A percentile compares a stretch with the other conserved stretches of the same genome.
These are phyloP conservation scores for Udeniomyces megalosporus DNA, from an alignment of 768 basidiomycete species.

Conservation along the genomic window DNA sequence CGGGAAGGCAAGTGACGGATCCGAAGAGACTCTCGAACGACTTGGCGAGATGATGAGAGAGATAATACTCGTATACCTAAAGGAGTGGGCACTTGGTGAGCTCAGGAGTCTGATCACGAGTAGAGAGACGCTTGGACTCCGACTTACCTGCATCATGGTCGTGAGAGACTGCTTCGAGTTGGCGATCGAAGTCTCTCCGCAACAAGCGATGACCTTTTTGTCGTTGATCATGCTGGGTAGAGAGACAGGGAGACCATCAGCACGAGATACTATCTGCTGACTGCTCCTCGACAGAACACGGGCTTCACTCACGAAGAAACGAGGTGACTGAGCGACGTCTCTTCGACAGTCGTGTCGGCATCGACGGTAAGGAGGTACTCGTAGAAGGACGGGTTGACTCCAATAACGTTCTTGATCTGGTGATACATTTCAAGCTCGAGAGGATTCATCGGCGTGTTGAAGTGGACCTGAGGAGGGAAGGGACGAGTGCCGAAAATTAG, in stretches of 20 bases:
- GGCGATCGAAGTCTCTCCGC: slow-evolving; percentile 82
- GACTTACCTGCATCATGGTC: slow-evolving; percentile 81
- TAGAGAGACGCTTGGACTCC: too few species aligned
- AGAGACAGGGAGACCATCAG: not conserved
- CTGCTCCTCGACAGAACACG: not conserved
- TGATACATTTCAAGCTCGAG: slow-evolving; percentile 96
- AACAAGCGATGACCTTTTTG: slow-evolving; percentile 66
- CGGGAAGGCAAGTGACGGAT: slow-evolving; percentile 93
- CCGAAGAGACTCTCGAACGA: slow-evolving; percentile 94
- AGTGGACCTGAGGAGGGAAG: slow-evolving; percentile 57
- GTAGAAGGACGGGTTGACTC: slow-evolving; percentile 96
- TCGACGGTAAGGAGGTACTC: slow-evolving; percentile 88
- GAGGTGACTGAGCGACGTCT: slow-evolving; percentile 69
- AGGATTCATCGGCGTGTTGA: slow-evolving; percentile 89
- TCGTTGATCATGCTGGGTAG: slow-evolving; percentile 78
- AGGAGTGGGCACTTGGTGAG: not conserved
- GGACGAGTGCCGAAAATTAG: not conserved
- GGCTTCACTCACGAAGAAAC: slow-evolving; percentile 71
- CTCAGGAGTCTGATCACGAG: not conserved
- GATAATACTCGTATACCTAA: slow-evolving; percentile 95
- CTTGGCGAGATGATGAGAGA: slow-evolving; percentile 97
- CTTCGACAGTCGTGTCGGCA: slow-evolving; percentile 86
- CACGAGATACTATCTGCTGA: too few species aligned
- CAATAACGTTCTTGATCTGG: slow-evolving; percentile 98
- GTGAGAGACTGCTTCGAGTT: slow-evolving; percentile 90